Percentiles rank a stretch among this genome's conserved stretches.
Evolutionary conservation across 768 basidiomycete genomes (phyloP).

Genomic region (Suillus brevipes): DNA sequence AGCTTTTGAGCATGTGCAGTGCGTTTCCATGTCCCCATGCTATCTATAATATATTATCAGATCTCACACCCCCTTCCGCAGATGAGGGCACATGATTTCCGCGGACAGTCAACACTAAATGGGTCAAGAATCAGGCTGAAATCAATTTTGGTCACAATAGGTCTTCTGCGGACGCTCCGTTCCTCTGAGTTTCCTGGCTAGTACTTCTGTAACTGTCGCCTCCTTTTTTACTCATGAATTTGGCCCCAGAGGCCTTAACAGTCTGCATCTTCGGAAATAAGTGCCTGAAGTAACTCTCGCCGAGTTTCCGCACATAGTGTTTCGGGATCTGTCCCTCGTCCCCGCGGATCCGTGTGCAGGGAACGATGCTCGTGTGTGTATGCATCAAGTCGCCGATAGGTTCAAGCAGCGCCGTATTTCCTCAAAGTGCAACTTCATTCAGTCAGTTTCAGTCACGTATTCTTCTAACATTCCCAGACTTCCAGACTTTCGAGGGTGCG

Average conservation of each 20-base stretch:
- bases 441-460: constrained; percentile 10
- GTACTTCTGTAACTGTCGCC: not conserved
- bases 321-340: constrained; percentile 29
- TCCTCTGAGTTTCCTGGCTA: constrained; percentile 20
- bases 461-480: constrained; percentile 1
- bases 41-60: constrained; percentile 15
- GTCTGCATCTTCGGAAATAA: constrained; percentile 13
- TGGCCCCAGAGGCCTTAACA: constrained; percentile 12
- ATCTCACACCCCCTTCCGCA: constrained; percentile 27
- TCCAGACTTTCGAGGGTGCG: constrained; percentile 8
- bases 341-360: constrained; percentile 31
- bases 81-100: constrained; percentile 30
- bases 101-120: constrained; percentile 26
- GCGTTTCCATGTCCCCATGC: constrained; percentile 11
- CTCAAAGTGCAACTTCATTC: constrained; percentile 13
- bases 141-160: constrained; percentile 24
- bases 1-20: constrained; percentile 6
- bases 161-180: constrained; percentile 15
- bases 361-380: constrained; percentile 23
- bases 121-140: constrained; percentile 26
- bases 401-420: constrained; percentile 11
- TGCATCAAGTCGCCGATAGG: constrained; percentile 23
- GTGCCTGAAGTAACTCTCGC: constrained; percentile 12
- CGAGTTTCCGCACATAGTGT: constrained; percentile 26
- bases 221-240: constrained; percentile 3